These are phyloP conservation scores for Phyllosticta citrichinensis DNA, from an alignment of 2,329 filamentous ascomycete genomes.

Conservation along the genomic window DNA sequence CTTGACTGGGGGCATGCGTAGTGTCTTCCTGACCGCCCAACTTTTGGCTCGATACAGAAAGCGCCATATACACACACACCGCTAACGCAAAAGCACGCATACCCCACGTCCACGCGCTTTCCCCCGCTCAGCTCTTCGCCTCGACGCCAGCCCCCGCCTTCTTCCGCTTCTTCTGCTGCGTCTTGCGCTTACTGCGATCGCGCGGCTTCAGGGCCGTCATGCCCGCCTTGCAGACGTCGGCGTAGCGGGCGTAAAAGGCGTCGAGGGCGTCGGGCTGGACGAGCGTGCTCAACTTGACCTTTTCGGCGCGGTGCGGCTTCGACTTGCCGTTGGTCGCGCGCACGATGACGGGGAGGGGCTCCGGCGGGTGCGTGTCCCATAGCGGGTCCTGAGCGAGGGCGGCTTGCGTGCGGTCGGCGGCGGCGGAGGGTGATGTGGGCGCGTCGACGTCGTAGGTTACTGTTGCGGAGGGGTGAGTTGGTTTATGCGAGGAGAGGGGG, in stretches of 20 bases:
- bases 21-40: no score
- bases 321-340: constrained; percentile 69
- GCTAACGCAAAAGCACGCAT: not conserved
- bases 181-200: constrained; percentile 77
- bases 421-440: constrained; percentile 12
- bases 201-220: constrained; percentile 89
- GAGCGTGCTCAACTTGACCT: constrained; percentile 71
- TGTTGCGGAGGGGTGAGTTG: constrained; percentile 4
- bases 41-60: not conserved
- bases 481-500: not conserved
- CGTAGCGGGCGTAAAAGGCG: constrained; percentile 73
- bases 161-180: constrained; percentile 65
- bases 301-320: constrained; percentile 44
- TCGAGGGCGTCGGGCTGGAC: constrained; percentile 69
- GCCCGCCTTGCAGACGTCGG: constrained; percentile 79
- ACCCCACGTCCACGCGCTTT: not conserved
- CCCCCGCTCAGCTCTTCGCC: not conserved
- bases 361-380: constrained; percentile 49
- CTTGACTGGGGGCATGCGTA: no score
- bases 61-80: no score
- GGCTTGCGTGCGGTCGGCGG: constrained; percentile 21
- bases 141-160: constrained; percentile 1
- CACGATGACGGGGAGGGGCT: constrained; percentile 63
- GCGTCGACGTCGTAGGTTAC: constrained; percentile 29
- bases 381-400: constrained; percentile 34